These are phyloP conservation scores for Anethum foeniculum DNA, from an alignment of 140 eudicot genomes.

Conservation along the genomic window DNA sequence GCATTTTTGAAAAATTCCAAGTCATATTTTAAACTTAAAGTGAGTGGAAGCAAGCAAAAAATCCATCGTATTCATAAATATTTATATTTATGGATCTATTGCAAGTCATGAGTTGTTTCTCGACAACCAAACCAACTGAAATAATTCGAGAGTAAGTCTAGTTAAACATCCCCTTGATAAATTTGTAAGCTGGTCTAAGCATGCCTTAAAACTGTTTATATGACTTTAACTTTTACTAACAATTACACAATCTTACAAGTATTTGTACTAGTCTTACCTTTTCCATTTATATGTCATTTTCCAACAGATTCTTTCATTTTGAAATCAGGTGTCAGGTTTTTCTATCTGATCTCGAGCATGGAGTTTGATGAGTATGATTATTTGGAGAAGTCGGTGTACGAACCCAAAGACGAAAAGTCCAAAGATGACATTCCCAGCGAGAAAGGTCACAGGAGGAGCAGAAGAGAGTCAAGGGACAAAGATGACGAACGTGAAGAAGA, in stretches of 20 bases:
- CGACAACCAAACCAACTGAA: not conserved
- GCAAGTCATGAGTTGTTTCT: not conserved
- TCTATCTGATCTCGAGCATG: not conserved
- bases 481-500: not conserved
- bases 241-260: not conserved
- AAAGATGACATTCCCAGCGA: not conserved
- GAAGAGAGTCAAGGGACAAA: conserved; percentile 7
- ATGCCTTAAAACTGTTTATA: not conserved
- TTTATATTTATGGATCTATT: not conserved
- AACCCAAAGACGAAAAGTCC: not conserved
- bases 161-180: not conserved
- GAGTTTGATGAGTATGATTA: conserved; percentile 12
- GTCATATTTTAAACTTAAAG: not conserved
- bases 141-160: not conserved
- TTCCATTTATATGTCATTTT: not conserved
- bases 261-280: not conserved
- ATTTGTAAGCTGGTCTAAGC: not conserved
- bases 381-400: conserved; percentile 3
- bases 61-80: not conserved
- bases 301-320: not conserved
- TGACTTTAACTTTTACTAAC: not conserved
- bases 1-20: not conserved
- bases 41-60: not conserved
- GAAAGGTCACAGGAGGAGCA: conserved; percentile 8
- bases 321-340: not conserved